Conservation (phyloP, 164 flowering plant genomes). For the Echeveria elegans region DNA sequence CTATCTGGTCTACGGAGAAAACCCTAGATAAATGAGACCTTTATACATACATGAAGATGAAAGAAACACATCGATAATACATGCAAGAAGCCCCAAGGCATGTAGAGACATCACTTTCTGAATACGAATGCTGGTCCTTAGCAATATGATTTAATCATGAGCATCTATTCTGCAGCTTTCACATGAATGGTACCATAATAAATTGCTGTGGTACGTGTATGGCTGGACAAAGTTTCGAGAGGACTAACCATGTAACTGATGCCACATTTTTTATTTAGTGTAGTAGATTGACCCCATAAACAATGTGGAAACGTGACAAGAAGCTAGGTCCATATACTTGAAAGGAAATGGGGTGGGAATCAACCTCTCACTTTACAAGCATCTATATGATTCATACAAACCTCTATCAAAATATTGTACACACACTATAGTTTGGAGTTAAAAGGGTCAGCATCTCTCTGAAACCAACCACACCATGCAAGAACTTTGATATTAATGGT, state of each 20-base stretch:
- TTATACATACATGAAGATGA: not conserved
- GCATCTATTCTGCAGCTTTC: not conserved
- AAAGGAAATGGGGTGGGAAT: no score
- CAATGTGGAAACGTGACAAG: no score
- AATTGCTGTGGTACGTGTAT: not conserved
- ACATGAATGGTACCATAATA: not conserved
- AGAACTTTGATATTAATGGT: not conserved
- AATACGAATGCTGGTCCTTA: not conserved
- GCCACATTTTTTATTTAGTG: not conserved
- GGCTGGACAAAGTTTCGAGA: not conserved
- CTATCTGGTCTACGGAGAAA: not conserved
- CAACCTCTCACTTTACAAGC: not conserved
- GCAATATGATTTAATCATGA: not conserved
- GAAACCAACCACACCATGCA: constrained; percentile 5
- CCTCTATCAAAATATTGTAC: not conserved
- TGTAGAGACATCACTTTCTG: not conserved
- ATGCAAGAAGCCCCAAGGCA: not conserved
- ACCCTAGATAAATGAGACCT: not conserved
- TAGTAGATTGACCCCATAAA: not conserved
- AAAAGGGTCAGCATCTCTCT: not conserved
- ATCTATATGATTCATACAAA: not conserved
- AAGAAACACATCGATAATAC: not conserved
- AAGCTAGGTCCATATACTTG: not conserved
- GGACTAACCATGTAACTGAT: not conserved
- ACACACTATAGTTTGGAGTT: not conserved